These are phyloP conservation scores for Neobulgaria alba DNA, from an alignment of 2,329 filamentous ascomycete species.

Conservation along the genomic window DNA sequence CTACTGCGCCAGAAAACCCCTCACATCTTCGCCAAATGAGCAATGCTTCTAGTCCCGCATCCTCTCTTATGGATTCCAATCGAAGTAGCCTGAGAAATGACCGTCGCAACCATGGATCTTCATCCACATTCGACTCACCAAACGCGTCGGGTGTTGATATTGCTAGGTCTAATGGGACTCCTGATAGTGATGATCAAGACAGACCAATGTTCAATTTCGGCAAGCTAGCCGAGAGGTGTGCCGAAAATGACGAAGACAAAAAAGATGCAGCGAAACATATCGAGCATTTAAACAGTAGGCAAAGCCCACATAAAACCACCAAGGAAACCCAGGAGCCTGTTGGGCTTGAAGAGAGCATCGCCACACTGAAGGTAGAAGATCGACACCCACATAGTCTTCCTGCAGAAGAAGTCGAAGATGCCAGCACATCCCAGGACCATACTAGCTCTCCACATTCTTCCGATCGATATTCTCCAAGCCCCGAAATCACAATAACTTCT, in stretches of 20 bases:
- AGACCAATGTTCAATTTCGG: conserved; percentile 82
- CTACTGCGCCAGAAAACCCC: conserved; percentile 47
- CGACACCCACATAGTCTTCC: neutral
- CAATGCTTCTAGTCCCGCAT: conserved; percentile 75
- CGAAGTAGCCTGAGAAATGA: conserved; percentile 35
- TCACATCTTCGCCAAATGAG: conserved; percentile 77
- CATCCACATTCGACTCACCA: conserved; percentile 41
- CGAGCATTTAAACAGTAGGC: neutral
- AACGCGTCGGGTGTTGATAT: conserved; percentile 47
- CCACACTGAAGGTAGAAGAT: neutral
- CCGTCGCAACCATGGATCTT: conserved; percentile 30
- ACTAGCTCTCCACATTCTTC: no score
- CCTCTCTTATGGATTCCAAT: conserved; percentile 63
- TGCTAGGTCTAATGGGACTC: conserved; percentile 30
- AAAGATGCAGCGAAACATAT: neutral
- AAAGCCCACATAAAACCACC: neutral
- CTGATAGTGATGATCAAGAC: conserved; percentile 42
- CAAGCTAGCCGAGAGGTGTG: conserved; percentile 78
- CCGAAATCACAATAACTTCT: conserved; percentile 3
- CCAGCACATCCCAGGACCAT: neutral
- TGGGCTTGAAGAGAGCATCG: neutral
- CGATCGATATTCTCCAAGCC: no score
- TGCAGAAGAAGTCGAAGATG: neutral
- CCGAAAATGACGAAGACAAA: conserved; percentile 39
- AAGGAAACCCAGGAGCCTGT: neutral